These are phyloP conservation scores for Penstemon davidsonii DNA, from an alignment of 257 asterid species.

Conservation along the genomic window DNA sequence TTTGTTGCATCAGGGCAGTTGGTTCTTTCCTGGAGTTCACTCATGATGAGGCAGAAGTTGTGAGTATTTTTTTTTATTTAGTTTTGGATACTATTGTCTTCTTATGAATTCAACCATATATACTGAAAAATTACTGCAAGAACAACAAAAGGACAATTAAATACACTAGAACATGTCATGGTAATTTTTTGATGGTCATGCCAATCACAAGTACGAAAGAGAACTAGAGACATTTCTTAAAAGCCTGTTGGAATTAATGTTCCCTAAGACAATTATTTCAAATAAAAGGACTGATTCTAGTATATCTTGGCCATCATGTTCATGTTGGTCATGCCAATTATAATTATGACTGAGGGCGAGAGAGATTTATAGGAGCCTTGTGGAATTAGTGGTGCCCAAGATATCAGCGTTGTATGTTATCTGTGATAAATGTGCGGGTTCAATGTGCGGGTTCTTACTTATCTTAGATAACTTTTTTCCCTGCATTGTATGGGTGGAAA, in stretches of 20 bases:
- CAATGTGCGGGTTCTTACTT: background rate
- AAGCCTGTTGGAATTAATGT: background rate
- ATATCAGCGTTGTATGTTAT: constrained; percentile 4
- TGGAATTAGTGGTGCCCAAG: constrained; percentile 10
- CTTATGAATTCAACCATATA: constrained; percentile 7
- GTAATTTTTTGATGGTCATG: constrained; percentile 7
- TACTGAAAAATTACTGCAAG: background rate
- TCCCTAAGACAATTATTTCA: background rate
- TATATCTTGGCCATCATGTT: background rate
- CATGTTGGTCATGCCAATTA: constrained; percentile 18
- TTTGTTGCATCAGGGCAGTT: constrained; percentile 82
- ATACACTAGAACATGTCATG: background rate
- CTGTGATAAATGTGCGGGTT: too few species aligned
- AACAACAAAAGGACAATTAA: background rate
- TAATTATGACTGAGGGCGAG: background rate
- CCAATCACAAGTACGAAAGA: background rate
- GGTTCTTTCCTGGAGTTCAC: constrained; percentile 98
- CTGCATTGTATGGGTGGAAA: background rate
- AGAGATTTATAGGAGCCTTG: constrained; percentile 11
- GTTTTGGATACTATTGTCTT: constrained; percentile 20
- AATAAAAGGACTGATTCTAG: background rate
- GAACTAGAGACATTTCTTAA: background rate
- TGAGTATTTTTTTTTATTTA: constrained; percentile 45
- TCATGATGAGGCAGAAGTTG: constrained; percentile 85
- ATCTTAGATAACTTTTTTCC: background rate